phyloP scores from a whole-genome alignment of 139 green algal species.

The Closterium sp. region DNA sequence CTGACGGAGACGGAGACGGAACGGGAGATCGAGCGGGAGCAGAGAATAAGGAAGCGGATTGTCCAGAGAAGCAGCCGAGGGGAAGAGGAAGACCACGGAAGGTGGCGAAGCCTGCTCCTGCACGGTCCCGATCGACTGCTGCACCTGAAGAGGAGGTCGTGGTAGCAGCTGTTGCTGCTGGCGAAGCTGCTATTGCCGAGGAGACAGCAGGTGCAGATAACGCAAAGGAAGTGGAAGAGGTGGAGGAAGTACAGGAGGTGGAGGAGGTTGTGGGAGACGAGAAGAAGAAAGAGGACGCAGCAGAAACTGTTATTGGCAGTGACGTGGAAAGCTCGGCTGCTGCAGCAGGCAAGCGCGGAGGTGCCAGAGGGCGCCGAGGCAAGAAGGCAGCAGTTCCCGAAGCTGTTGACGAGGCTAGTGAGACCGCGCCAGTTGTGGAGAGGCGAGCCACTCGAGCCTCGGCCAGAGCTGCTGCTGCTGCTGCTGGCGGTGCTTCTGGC shows the following conservation, averaged over 20 bases:
- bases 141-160: background rate
- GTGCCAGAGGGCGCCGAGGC: background rate
- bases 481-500: background rate
- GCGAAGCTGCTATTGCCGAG: background rate
- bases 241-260: no score
- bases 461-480: background rate
- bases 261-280: background rate
- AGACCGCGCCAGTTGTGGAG: background rate
- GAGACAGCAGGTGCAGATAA: background rate
- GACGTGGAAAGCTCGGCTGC: background rate
- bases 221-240: background rate
- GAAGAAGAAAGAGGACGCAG: background rate
- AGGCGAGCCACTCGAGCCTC: background rate
- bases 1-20: background rate
- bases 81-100: background rate
- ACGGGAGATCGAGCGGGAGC: background rate
- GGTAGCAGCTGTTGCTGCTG: background rate
- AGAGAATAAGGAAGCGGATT: background rate
- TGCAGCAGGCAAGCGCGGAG: background rate
- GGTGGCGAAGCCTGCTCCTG: background rate
- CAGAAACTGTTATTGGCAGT: background rate
- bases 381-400: background rate
- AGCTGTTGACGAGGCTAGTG: background rate
- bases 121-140: background rate
- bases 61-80: background rate